Evolutionary conservation across 495 filamentous ascomycete species (phyloP).

Genomic region (Delitschia confertaspora): DNA sequence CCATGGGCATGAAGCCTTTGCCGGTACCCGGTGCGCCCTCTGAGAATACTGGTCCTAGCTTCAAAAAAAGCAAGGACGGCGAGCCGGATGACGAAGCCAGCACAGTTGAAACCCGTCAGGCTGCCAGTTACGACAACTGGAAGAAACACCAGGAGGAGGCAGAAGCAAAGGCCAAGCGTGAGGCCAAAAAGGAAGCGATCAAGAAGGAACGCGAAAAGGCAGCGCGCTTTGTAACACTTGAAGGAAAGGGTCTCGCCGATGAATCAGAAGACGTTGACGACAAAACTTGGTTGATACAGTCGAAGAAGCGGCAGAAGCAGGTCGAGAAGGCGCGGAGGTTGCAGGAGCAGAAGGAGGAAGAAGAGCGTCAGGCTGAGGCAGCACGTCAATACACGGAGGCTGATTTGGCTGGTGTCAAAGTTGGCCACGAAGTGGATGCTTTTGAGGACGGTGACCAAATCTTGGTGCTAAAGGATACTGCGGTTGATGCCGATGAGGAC

Average conservation of each 20-base stretch:
- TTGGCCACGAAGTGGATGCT: constrained; percentile 70
- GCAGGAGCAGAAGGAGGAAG: constrained; percentile 65
- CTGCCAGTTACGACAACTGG: constrained; percentile 67
- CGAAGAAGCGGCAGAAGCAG: constrained; percentile 87
- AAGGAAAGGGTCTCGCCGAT: constrained; percentile 67
- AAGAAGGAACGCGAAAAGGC: constrained; percentile 82
- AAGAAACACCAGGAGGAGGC: constrained; percentile 52
- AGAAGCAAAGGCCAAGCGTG: constrained; percentile 62
- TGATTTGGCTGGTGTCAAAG: constrained; percentile 82
- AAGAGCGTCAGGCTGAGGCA: constrained; percentile 42
- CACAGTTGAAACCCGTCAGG: constrained; percentile 73
- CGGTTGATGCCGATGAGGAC: constrained; percentile 79
- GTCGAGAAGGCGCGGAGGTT: constrained; percentile 67
- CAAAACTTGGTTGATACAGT: constrained; percentile 70
- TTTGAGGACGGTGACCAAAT: constrained; percentile 70
- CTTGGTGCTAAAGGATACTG: constrained; percentile 82
- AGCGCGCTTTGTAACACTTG: constrained; percentile 60
- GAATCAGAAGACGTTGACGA: constrained; percentile 66
- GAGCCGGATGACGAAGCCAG: constrained; percentile 47
- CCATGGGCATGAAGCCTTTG: constrained; percentile 83
- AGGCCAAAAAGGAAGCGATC: constrained; percentile 67
- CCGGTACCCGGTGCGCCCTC: constrained; percentile 57
- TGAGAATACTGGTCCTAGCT: constrained; percentile 43
- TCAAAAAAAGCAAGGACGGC: constrained; percentile 47
- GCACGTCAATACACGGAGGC: constrained; percentile 59